A percentile compares a stretch with the other conserved stretches of the same genome.
These are phyloP conservation scores for Podaxis sp. DNA, from an alignment of 768 basidiomycete genomes.

Conservation along the genomic window DNA sequence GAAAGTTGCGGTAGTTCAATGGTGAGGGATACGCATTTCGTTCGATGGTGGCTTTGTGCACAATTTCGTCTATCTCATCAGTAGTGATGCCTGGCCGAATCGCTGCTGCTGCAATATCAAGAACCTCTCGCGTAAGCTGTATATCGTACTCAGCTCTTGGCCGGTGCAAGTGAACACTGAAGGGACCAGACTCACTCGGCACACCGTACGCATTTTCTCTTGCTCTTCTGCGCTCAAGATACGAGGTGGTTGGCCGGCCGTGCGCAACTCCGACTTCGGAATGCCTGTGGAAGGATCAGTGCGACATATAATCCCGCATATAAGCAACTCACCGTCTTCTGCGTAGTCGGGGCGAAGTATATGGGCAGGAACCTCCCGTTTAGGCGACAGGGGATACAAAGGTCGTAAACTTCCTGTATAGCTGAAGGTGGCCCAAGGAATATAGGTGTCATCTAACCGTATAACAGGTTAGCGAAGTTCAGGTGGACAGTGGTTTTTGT, in stretches of 20 bases:
- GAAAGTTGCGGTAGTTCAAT: constrained; percentile 86
- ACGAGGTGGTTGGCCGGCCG: constrained; percentile 58
- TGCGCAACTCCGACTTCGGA: constrained; percentile 57
- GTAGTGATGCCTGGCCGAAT: constrained; percentile 93
- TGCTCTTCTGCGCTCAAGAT: constrained; percentile 74
- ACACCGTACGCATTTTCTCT: constrained; percentile 85
- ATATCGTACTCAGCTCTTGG: background rate
- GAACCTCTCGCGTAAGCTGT: constrained; percentile 88
- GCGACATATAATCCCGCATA: constrained; percentile 13
- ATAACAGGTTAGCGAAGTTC: background rate
- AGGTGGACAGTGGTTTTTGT: background rate
- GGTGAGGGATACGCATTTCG: constrained; percentile 93
- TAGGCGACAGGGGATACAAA: constrained; percentile 83
- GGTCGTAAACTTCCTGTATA: constrained; percentile 83
- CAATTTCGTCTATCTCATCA: constrained; percentile 90
- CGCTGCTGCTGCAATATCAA: constrained; percentile 86
- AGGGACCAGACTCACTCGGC: constrained; percentile 56
- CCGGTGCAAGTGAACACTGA: background rate
- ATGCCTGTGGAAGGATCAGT: constrained; percentile 38
- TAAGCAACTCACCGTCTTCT: constrained; percentile 34
- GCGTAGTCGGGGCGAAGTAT: constrained; percentile 92
- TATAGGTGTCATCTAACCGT: constrained; percentile 65
- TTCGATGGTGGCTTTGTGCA: constrained; percentile 89
- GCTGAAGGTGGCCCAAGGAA: constrained; percentile 74
- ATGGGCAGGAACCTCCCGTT: constrained; percentile 73